Evolutionary conservation across 2,329 filamentous ascomycete species (phyloP), one percentile per base, ranked within the genome.

Genomic region (Pseudogymnoascus sp.): DNA sequence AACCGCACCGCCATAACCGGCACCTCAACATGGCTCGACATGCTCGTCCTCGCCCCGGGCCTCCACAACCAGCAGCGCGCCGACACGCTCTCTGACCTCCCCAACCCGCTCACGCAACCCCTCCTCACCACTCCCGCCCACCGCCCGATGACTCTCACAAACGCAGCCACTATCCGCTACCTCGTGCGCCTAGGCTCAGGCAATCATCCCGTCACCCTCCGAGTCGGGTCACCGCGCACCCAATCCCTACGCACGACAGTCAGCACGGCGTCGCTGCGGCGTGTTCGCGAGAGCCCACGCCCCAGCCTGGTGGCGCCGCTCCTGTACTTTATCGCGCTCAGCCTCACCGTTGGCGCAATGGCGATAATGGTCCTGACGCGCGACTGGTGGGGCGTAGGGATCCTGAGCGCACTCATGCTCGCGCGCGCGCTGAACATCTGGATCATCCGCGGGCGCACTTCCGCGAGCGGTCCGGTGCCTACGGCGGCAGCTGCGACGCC

Each of bases 41-140:
- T 75, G 6, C 74, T 87, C 10, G 74, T 86, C 11, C 76, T 87
- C 2, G 83, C 81, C 1, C 84, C 84, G 0, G 84, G 85, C 0
- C 69, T 87, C 60, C 85, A 87, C 71, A 81, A 81, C 66, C 83
- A 87, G 67, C 82, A 86, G 67, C 77, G 79, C 3, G 83, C 82
- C 8, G 76, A 82, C 11, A 70, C 76, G 4, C 78, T 75, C 73
- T 77, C 70, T 63, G 78, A 69, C 63, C 76, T 76, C 61, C 76
- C 78, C 59, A 71, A 76, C 16, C 78, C 78, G 55, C 72, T 75
- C 2, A 26, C 52, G 4, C 35, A 62, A 23, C 59, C 26, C 37
- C 29, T 43, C 4, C 26, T 39, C 33, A 60, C 58, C 12, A 60
- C 58, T 12, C 7, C 29, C 19, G 12, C 31, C 43, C 41, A 52